Conservation (phyloP, 2,329 filamentous ascomycete species). For the Ceratocystiopsis minuta region DNA sequence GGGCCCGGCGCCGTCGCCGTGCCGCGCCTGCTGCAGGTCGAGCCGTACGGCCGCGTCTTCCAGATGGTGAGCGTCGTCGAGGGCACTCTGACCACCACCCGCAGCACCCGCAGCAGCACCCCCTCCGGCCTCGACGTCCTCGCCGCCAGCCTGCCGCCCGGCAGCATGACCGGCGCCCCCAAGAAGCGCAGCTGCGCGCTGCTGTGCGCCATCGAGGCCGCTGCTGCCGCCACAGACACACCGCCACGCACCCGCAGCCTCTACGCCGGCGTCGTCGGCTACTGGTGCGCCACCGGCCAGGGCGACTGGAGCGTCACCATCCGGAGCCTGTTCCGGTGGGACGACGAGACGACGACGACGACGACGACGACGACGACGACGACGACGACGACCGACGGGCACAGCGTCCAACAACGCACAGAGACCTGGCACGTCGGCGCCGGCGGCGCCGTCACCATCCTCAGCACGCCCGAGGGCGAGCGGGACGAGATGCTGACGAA, state of each 20-base stretch:
- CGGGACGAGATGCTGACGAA: constrained; percentile 83
- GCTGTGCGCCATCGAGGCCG: constrained; percentile 46
- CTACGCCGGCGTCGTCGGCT: constrained; percentile 80
- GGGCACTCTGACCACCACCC: constrained; percentile 30
- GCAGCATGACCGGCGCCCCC: constrained; percentile 91
- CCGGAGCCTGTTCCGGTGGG: constrained; percentile 59
- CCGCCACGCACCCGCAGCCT: constrained; percentile 36
- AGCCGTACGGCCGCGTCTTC: constrained; percentile 81
- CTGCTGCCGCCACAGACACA: constrained; percentile 8
- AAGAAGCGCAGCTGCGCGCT: constrained; percentile 87
- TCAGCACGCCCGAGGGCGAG: constrained; percentile 66
- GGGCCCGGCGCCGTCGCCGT: constrained; percentile 58
- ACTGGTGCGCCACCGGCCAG: constrained; percentile 67
- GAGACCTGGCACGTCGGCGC: constrained; percentile 73
- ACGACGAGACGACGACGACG: constrained; percentile 28
- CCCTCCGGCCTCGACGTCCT: constrained; percentile 64
- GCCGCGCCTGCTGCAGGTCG: constrained; percentile 63
- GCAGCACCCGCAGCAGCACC: no score
- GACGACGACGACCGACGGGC: not conserved
- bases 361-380: not conserved
- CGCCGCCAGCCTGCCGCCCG: constrained; percentile 62
- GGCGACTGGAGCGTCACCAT: constrained; percentile 91
- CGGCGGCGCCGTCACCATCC: constrained; percentile 72
- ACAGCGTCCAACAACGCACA: constrained; percentile 7
- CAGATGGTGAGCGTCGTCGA: constrained; percentile 83